Conservation (phyloP, 1,139 yeast genomes). For the Nakaseomyces delphensis region DNA sequence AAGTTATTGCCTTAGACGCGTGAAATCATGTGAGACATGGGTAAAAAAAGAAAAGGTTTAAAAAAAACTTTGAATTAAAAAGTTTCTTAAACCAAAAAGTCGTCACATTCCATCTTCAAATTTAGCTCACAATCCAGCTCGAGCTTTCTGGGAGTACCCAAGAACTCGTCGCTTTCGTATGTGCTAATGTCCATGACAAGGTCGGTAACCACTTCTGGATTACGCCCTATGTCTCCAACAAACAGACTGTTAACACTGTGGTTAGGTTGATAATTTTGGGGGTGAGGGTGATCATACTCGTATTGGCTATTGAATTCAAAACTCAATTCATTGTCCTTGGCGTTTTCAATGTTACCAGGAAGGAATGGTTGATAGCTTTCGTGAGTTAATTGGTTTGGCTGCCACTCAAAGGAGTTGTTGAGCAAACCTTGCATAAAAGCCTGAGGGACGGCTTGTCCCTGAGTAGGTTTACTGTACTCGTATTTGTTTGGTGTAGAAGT, state of each 20-base stretch:
- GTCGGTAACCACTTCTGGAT: slow-evolving; percentile 6
- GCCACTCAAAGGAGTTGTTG: slow-evolving; percentile 6
- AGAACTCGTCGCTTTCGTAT: neutral
- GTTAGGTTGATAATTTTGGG: slow-evolving; percentile 2
- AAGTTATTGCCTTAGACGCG: too few relatives aligned
- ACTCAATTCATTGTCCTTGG: slow-evolving; percentile 1
- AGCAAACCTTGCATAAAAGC: slow-evolving; percentile 5
- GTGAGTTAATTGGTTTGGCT: neutral
- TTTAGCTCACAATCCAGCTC: slow-evolving; percentile 2
- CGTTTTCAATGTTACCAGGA: neutral
- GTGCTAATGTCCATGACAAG: slow-evolving; percentile 5
- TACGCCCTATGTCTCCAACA: slow-evolving; percentile 6
- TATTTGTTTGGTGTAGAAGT: slow-evolving; percentile 4
- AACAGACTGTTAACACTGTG: slow-evolving; percentile 6
- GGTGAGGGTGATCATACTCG: slow-evolving; percentile 5
- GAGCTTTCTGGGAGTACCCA: slow-evolving; percentile 1
- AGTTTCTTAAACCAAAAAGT: neutral
- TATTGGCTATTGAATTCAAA: neutral
- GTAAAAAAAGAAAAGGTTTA: neutral
- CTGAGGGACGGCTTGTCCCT: slow-evolving; percentile 4
- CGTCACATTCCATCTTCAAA: slow-evolving; percentile 4
- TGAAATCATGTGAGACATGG: neutral
- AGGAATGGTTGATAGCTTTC: slow-evolving; percentile 2
- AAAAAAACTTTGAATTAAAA: neutral
- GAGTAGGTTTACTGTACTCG: neutral